phyloP scores from a whole-genome alignment of 306 rosid species.

The Coriaria nepalensis region DNA sequence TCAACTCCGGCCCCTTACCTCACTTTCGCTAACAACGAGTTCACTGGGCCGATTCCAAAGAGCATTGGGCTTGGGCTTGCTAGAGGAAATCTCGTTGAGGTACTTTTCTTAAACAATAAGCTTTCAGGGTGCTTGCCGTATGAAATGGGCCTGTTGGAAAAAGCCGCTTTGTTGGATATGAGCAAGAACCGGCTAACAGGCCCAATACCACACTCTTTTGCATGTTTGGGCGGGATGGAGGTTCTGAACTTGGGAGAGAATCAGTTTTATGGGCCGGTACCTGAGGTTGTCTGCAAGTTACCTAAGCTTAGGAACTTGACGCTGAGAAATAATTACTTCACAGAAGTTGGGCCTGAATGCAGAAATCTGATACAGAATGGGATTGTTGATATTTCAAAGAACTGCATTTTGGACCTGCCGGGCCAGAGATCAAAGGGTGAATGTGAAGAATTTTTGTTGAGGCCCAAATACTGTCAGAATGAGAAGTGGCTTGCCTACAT shows the following conservation, averaged over 20 bases:
- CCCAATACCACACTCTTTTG: constrained; percentile 61
- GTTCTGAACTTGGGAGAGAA: constrained; percentile 31
- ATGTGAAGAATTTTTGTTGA: constrained; percentile 24
- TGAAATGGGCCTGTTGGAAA: constrained; percentile 40
- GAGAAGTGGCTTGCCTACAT: constrained; percentile 9
- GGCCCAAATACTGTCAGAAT: constrained; percentile 14
- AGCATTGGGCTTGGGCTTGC: constrained; percentile 31
- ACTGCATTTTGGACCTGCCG: constrained; percentile 45
- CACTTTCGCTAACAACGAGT: constrained; percentile 53
- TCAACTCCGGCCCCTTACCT: constrained; percentile 42
- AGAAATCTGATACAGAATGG: constrained; percentile 29
- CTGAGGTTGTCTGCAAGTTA: constrained; percentile 44
- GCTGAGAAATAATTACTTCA: constrained; percentile 39
- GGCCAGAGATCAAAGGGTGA: constrained; percentile 24
- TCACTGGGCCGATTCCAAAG: constrained; percentile 44
- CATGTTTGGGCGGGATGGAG: constrained; percentile 35
- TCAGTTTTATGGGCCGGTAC: constrained; percentile 38
- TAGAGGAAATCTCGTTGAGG: constrained; percentile 32
- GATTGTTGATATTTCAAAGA: constrained; percentile 24
- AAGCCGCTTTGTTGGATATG: constrained; percentile 41
- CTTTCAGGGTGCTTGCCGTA: constrained; percentile 53
- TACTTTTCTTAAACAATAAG: constrained; percentile 44
- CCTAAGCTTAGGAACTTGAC: constrained; percentile 21
- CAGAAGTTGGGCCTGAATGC: constrained; percentile 45
- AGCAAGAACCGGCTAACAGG: constrained; percentile 34